A percentile compares a stretch with the other conserved stretches of the same genome.
phyloP scores from a whole-genome alignment of 164 flowering plant species.

The Echeveria elegans region DNA sequence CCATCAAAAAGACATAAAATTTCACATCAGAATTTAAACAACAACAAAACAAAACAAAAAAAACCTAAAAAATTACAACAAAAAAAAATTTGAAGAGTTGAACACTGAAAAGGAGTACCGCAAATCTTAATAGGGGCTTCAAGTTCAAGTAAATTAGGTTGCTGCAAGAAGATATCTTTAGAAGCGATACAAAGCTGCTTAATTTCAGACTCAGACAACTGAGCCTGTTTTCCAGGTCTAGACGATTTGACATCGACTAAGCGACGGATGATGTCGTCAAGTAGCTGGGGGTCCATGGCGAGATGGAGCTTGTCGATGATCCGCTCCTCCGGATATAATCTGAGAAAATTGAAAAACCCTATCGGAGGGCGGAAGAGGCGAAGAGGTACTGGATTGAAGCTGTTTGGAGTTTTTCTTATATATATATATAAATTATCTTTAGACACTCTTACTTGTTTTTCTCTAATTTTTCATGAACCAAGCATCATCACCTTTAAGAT shows the following conservation, averaged over 20 bases:
- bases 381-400: background rate
- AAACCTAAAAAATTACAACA: no score
- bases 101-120: no score
- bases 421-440: no score
- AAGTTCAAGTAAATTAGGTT: background rate
- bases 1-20: no score
- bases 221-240: background rate
- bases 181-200: slow-evolving; percentile 1
- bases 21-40: no score
- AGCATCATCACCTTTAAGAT: no score
- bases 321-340: background rate
- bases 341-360: background rate
- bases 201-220: background rate
- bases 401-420: background rate
- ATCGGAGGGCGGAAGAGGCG: background rate
- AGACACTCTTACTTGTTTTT: no score
- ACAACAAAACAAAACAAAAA: no score
- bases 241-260: background rate
- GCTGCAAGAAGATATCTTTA: background rate
- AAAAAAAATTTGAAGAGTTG: no score
- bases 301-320: background rate
- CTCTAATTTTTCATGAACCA: no score
- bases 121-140: background rate
- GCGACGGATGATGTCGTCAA: background rate
- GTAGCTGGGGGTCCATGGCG: background rate